phyloP scores from a whole-genome alignment of 768 basidiomycete genomes.

The Tulasnella sp. region DNA sequence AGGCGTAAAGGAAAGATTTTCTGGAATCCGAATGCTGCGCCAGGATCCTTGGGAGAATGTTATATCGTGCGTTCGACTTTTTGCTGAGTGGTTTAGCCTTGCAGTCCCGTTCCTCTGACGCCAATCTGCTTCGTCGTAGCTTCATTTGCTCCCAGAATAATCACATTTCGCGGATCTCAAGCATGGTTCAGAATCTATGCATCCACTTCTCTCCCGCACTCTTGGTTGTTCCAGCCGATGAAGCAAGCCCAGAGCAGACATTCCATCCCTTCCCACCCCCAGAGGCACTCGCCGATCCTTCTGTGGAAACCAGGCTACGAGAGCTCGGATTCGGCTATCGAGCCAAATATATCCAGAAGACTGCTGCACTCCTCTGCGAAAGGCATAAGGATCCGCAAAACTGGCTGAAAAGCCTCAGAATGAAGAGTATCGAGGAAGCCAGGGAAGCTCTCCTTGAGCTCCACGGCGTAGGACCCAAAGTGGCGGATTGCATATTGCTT shows the following conservation, averaged over 20 bases:
- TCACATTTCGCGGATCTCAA: constrained; percentile 90
- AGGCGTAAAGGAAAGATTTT: constrained; percentile 53
- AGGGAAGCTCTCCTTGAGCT: constrained; percentile 74
- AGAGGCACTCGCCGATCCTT: constrained; percentile 55
- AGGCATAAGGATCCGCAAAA: constrained; percentile 51
- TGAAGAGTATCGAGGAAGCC: constrained; percentile 52
- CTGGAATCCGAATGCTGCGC: constrained; percentile 79
- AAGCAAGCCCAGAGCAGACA: constrained; percentile 34
- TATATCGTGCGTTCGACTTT: constrained; percentile 63
- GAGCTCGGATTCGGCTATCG: constrained; percentile 93
- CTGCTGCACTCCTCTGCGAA: constrained; percentile 69
- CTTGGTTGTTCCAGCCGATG: constrained; percentile 47
- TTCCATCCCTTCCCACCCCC: constrained; percentile 89
- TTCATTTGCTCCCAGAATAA: constrained; percentile 99
- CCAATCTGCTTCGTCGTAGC: constrained; percentile 42
- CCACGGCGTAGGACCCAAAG: constrained; percentile 91
- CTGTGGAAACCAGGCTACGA: constrained; percentile 63
- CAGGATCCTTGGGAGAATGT: constrained; percentile 98
- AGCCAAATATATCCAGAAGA: constrained; percentile 81
- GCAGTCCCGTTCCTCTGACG: not conserved
- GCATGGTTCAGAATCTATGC: constrained; percentile 85
- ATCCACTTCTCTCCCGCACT: constrained; percentile 68
- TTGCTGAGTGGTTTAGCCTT: constrained; percentile 8
- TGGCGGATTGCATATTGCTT: constrained; percentile 89
- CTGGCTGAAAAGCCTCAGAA: constrained; percentile 59